A percentile compares a stretch with the other conserved stretches of the same genome.
Conservation (phyloP, 2,329 filamentous ascomycete genomes). For the Claviceps maximensis region DNA sequence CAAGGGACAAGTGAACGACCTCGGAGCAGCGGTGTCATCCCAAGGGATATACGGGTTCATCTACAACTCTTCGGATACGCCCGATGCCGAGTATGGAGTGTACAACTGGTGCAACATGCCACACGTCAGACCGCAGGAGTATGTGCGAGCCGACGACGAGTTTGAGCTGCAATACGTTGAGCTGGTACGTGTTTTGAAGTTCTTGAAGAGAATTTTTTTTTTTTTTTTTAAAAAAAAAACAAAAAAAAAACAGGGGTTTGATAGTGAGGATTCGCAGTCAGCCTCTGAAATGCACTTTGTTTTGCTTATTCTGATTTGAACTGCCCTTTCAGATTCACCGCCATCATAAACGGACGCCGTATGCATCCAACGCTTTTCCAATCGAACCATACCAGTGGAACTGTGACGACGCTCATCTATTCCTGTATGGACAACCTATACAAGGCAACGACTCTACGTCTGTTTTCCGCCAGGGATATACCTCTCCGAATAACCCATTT, state of each 20-base stretch:
- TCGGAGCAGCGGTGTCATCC: conserved; percentile 41
- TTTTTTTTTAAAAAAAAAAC: too few relatives aligned
- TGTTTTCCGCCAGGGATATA: conserved; percentile 54
- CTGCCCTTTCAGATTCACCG: conserved; percentile 48
- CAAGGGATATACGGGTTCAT: conserved; percentile 60
- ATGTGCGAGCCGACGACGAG: conserved; percentile 37
- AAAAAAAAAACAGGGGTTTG: too few relatives aligned
- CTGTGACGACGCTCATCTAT: conserved; percentile 57
- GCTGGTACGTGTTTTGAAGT: conserved; percentile 34
- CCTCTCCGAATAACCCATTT: conserved; percentile 53
- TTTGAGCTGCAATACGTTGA: conserved; percentile 64
- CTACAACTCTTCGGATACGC: conserved; percentile 52
- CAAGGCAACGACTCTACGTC: conserved; percentile 33
- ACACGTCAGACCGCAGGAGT: conserved; percentile 57
- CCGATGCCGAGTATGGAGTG: conserved; percentile 41
- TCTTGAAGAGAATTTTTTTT: too few relatives aligned
- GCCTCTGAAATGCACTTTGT: neutral
- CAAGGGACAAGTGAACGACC: conserved; percentile 44
- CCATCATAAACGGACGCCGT: conserved; percentile 76
- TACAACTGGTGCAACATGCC: conserved; percentile 89
- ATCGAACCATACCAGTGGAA: conserved; percentile 59
- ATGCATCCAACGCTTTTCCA: conserved; percentile 65
- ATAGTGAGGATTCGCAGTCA: neutral
- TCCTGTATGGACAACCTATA: conserved; percentile 52
- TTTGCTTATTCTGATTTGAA: neutral